Conservation (phyloP, 202 grass and related monocot genomes). For the Schoenoplectus triqueter region DNA sequence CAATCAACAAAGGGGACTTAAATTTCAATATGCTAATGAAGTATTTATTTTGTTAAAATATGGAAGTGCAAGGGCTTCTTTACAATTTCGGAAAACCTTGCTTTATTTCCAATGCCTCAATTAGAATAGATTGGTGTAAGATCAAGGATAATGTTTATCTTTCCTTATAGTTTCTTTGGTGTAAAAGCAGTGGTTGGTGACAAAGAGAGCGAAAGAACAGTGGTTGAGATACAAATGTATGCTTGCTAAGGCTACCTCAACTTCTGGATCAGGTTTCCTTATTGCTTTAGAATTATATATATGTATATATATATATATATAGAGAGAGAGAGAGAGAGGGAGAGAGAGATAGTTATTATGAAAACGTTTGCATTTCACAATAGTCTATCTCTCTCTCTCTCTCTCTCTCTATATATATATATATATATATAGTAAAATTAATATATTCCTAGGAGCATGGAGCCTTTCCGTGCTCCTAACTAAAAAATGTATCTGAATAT, state of each 20-base stretch:
- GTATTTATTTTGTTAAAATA: neutral
- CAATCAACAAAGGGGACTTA: neutral
- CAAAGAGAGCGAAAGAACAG: slow-evolving; percentile 71
- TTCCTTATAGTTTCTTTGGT: neutral
- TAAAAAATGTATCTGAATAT: no score
- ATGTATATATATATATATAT: no score
- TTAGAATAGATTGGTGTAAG: neutral
- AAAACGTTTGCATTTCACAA: no score
- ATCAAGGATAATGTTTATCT: neutral
- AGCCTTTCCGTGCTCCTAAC: no score
- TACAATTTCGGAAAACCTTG: neutral
- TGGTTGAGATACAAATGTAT: slow-evolving; percentile 75
- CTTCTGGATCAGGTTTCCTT: slow-evolving; percentile 32
- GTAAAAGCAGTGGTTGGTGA: slow-evolving; percentile 81
- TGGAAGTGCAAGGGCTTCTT: neutral
- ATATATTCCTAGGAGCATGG: no score
- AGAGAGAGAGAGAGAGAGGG: no score
- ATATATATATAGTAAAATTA: no score
- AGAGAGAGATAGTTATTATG: no score
- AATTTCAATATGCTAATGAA: slow-evolving; percentile 21
- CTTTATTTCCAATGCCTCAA: neutral
- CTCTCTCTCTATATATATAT: no score
- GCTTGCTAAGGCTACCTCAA: slow-evolving; percentile 58
- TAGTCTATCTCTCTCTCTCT: no score
- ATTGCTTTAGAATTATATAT: neutral